These are phyloP conservation scores for Emiliania huxleyi DNA, from an alignment of 78 protist genomes.

Conservation along the genomic window DNA sequence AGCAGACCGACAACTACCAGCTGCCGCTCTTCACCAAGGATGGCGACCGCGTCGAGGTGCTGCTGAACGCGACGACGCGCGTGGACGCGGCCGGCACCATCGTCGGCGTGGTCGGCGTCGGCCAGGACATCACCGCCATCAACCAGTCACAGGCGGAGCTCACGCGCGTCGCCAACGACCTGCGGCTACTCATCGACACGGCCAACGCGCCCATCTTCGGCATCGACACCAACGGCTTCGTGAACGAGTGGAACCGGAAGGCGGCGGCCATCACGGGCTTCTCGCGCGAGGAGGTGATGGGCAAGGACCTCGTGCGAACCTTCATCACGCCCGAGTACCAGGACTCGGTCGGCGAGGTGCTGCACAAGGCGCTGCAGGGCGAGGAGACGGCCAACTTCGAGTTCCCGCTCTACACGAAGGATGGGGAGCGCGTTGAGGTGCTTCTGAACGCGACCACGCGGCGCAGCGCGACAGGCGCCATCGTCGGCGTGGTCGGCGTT, in stretches of 20 bases:
- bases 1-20: neutral
- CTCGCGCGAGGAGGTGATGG: neutral
- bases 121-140: no score
- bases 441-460: no score
- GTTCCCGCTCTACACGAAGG: slow-evolving; percentile 12
- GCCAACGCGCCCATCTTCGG: slow-evolving; percentile 24
- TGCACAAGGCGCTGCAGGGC: neutral
- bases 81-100: no score
- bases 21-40: neutral
- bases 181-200: no score
- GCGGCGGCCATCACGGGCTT: neutral
- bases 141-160: no score
- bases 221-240: neutral
- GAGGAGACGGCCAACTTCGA: neutral
- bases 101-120: no score
- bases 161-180: no score
- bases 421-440: neutral
- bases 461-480: no score
- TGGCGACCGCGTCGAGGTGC: neutral
- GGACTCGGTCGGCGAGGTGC: no score
- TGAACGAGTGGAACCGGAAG: slow-evolving; percentile 1
- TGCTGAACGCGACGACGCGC: no score
- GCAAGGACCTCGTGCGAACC: neutral
- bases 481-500: no score
- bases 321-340: neutral